phyloP scores from a whole-genome alignment of 257 asterid genomes.

The Salvia rosmarinus region DNA sequence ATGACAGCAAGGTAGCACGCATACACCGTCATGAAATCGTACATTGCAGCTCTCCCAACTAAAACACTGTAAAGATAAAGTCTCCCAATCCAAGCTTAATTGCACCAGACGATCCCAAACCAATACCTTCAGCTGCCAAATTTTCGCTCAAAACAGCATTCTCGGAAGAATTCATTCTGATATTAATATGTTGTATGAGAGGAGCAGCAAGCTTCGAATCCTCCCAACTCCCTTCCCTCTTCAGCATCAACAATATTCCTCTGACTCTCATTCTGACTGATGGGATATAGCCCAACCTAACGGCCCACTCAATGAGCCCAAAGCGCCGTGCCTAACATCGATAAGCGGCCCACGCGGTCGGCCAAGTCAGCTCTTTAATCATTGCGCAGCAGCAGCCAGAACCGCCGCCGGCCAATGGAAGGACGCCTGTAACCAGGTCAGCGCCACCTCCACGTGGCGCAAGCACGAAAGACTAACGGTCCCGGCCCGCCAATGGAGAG shows the following conservation, averaged over 20 bases:
- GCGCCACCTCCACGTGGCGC: too few species aligned
- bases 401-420: too few species aligned
- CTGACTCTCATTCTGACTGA: slow-evolving; percentile 42
- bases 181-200: slow-evolving; percentile 62
- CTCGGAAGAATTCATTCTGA: slow-evolving; percentile 51
- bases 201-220: slow-evolving; percentile 78
- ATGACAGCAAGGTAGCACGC: slow-evolving; percentile 96
- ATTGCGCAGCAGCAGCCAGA: too few species aligned
- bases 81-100: slow-evolving; percentile 96
- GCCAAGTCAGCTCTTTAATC: too few species aligned
- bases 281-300: too few species aligned
- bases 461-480: too few species aligned
- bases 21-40: slow-evolving; percentile 90
- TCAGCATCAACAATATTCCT: slow-evolving; percentile 48
- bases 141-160: slow-evolving; percentile 46
- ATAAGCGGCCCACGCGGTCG: too few species aligned
- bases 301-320: too few species aligned
- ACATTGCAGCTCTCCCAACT: slow-evolving; percentile 97
- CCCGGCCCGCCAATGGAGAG: too few species aligned
- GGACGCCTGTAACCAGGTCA: too few species aligned
- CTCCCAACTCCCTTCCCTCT: slow-evolving; percentile 45
- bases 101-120: slow-evolving; percentile 91
- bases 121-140: slow-evolving; percentile 75
- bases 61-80: slow-evolving; percentile 90
- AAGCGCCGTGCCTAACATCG: too few species aligned